Evolutionary conservation across 78 protist species (phyloP).

Genomic region (Corallochytrium limacisporum): DNA sequence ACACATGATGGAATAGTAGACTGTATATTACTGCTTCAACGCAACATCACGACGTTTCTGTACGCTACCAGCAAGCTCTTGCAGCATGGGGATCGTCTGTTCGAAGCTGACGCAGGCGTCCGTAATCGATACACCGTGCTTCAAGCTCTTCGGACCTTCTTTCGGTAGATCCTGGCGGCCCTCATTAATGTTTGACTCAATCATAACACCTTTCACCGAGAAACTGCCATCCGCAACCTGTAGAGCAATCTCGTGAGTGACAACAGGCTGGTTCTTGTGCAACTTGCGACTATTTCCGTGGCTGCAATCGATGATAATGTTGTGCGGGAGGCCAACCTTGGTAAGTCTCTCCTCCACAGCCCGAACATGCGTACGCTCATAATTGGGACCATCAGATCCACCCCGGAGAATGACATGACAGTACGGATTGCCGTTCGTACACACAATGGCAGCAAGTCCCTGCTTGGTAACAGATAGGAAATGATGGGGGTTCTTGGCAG

Average conservation of each 20-base stretch:
- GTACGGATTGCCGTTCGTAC: constrained; percentile 24
- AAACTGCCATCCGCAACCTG: no score
- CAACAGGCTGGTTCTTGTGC: constrained; percentile 32
- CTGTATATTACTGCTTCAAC: no score
- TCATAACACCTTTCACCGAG: constrained; percentile 72
- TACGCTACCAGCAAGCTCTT: constrained; percentile 23
- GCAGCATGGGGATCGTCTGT: constrained; percentile 29
- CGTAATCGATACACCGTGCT: constrained; percentile 42
- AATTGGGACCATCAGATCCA: constrained; percentile 43
- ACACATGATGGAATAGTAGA: no score
- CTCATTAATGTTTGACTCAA: constrained; percentile 44
- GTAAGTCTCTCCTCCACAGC: background rate
- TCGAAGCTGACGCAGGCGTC: constrained; percentile 48
- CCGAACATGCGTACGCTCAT: background rate
- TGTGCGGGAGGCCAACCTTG: background rate
- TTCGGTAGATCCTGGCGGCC: constrained; percentile 25
- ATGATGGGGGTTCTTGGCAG: constrained; percentile 23
- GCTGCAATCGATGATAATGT: constrained; percentile 41
- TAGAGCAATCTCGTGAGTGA: background rate
- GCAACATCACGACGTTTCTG: constrained; percentile 28
- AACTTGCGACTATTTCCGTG: constrained; percentile 41
- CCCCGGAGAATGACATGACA: constrained; percentile 52
- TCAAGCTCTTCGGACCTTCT: constrained; percentile 7
- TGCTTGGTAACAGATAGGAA: constrained; percentile 34
- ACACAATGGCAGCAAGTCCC: constrained; percentile 28